phyloP scores from a whole-genome alignment of 495 filamentous ascomycete genomes.

The Neurospora pannonica region DNA sequence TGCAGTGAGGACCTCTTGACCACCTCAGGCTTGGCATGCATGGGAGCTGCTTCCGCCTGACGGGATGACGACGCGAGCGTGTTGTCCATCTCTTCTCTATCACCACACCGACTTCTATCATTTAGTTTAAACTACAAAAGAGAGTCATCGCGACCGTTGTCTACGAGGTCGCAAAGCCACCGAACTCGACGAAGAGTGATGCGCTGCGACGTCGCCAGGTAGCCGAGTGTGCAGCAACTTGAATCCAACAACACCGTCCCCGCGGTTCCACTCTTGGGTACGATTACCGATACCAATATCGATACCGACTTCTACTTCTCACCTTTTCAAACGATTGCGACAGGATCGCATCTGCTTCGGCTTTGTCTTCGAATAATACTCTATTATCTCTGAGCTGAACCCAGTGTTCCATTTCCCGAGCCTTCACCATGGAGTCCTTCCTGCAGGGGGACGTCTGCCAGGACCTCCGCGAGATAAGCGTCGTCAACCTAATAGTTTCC shows the following conservation, averaged over 20 bases:
- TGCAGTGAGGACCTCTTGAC: background rate
- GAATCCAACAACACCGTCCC: background rate
- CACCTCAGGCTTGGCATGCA: background rate
- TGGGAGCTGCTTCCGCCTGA: background rate
- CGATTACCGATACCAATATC: background rate
- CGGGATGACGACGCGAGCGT: background rate
- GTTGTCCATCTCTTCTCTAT: background rate
- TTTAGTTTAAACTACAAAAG: background rate
- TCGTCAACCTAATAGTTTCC: constrained; percentile 53
- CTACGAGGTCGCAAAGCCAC: background rate
- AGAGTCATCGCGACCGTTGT: background rate
- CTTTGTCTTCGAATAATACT: background rate
- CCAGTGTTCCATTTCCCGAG: background rate
- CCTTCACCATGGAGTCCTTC: constrained; percentile 24
- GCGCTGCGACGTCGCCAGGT: background rate
- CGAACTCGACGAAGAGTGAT: background rate
- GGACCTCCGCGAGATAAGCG: constrained; percentile 41
- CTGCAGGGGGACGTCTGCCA: constrained; percentile 35
- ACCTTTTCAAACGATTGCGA: background rate
- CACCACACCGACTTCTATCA: background rate
- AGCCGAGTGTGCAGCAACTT: background rate
- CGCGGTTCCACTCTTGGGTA: background rate
- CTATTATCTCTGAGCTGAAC: background rate
- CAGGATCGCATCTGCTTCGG: background rate
- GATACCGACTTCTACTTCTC: background rate